Evolutionary conservation across 768 basidiomycete species (phyloP).

Genomic region (Chalciporus chontae): DNA sequence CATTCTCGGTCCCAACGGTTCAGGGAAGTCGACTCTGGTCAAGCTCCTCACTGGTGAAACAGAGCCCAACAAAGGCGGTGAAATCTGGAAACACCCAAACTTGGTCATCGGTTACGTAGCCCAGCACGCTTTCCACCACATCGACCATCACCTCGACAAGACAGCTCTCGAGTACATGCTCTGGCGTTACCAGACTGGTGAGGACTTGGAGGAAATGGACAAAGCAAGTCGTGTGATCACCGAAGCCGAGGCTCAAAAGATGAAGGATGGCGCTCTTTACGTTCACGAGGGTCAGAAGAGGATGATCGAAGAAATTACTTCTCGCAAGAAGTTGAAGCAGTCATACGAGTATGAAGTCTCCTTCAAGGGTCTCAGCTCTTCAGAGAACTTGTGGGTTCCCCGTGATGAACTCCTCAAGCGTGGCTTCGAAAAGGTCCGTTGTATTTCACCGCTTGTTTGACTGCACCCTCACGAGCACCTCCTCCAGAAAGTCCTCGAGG

Average conservation of each 20-base stretch:
- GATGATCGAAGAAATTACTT: conserved; percentile 84
- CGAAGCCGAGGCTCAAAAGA: conserved; percentile 88
- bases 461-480: background rate
- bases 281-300: conserved; percentile 94
- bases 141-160: conserved; percentile 97
- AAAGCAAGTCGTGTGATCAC: conserved; percentile 87
- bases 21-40: conserved; percentile 96
- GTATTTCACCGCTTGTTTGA: background rate
- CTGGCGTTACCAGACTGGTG: conserved; percentile 99
- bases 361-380: conserved; percentile 91
- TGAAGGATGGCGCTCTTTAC: conserved; percentile 89
- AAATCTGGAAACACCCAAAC: conserved; percentile 99
- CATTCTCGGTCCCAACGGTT: conserved; percentile 97
- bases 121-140: conserved; percentile 99
- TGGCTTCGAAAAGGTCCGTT: conserved; percentile 86
- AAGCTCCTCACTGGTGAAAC: conserved; percentile 95
- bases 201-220: conserved; percentile 94
- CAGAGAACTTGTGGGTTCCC: conserved; percentile 97
- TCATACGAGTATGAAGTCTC: conserved; percentile 98
- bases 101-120: conserved; percentile 99
- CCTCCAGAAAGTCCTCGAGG: conserved; percentile 86
- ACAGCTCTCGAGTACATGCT: conserved; percentile 99
- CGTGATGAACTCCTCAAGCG: conserved; percentile 98
- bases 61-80: conserved; percentile 95
- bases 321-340: conserved; percentile 98